phyloP scores from a whole-genome alignment of 306 rosid genomes.

The Sophora flavescens region DNA sequence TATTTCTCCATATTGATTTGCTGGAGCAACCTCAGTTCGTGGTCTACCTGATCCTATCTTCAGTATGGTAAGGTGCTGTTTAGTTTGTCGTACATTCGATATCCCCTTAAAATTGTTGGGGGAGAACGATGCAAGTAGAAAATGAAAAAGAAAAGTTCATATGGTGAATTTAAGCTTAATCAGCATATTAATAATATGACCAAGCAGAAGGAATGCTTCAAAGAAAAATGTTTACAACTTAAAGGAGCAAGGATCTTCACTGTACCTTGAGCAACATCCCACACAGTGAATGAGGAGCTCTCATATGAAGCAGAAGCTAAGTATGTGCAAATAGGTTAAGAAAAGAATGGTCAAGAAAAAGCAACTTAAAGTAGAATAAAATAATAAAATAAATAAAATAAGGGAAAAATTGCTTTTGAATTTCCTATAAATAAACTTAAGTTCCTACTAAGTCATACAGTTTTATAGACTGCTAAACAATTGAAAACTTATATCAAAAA shows the following conservation, averaged over 20 bases:
- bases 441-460: neutral
- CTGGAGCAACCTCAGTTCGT: constrained; percentile 3
- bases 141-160: constrained; percentile 24
- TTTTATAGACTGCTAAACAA: constrained; percentile 2
- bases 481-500: constrained; percentile 1
- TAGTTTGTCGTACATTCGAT: constrained; percentile 1
- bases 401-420: neutral
- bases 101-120: constrained; percentile 33
- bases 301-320: constrained; percentile 90
- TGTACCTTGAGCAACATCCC: constrained; percentile 98
- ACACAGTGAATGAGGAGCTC: constrained; percentile 85
- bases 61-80: constrained; percentile 7
- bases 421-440: neutral
- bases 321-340: constrained; percentile 75
- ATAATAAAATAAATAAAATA: neutral
- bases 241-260: constrained; percentile 22
- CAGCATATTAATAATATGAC: constrained; percentile 31
- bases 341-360: constrained; percentile 40
- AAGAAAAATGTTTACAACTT: constrained; percentile 21
- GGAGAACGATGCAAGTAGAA: constrained; percentile 6
- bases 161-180: constrained; percentile 23
- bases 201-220: constrained; percentile 18
- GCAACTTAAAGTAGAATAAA: constrained; percentile 10
- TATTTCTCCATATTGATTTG: constrained; percentile 20
- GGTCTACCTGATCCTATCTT: constrained; percentile 31